Base-by-base conservation (phyloP, 2,329 filamentous ascomycete genomes). In the Byssochlamys sp. region DNA sequence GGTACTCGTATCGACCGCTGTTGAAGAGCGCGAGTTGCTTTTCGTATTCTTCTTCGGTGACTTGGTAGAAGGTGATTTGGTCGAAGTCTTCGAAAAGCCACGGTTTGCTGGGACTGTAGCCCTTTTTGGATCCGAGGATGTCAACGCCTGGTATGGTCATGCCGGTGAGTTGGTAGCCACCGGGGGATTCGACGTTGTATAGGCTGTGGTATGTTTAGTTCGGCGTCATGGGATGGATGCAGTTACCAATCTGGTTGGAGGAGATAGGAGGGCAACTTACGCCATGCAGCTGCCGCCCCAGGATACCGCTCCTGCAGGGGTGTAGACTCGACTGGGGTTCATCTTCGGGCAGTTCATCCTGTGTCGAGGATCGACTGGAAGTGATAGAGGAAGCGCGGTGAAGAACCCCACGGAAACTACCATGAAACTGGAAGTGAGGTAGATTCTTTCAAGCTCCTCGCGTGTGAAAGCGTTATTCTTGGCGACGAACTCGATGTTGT, bases 11-110 rank as follows among this genome's bases (percentile, higher is more conserved):
- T 51, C 73, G 67, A 0, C 81, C 81, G 14, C 75, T 75, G 26
- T 75, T 69, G 65, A 81, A 84, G 1, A 75, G 66, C 0, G 73
- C 73, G 27, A 83, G 70, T 53, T 80, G 61, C 9, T 67, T 62
- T 57, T 82, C 78, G 35, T 82, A 78, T 60, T 83, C 79, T 11
- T 72, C 69, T 60, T 83, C 78, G 33, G 63, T 74, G 12, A 84
- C 81, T 57, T 78, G 74, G 60, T 82, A 80, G 66, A 80, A 84
- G 0, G 76, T 79, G 24, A 84, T 71, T 50, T 82, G 74, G 61
- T 84, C 82, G 59, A 84, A 82, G 60, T 83, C 78, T 53, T 78
- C 73, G 62, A 82, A 84, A 1, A 84, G 71, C 77, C 81, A 83
- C 0, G 82, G 81, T 28, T 69, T 63, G 0, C 74, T 67, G 0